A percentile compares a stretch with the other conserved stretches of the same genome.
These are phyloP conservation scores for Sclerotinia spermophila DNA, from an alignment of 2,329 filamentous ascomycete genomes.

Conservation along the genomic window DNA sequence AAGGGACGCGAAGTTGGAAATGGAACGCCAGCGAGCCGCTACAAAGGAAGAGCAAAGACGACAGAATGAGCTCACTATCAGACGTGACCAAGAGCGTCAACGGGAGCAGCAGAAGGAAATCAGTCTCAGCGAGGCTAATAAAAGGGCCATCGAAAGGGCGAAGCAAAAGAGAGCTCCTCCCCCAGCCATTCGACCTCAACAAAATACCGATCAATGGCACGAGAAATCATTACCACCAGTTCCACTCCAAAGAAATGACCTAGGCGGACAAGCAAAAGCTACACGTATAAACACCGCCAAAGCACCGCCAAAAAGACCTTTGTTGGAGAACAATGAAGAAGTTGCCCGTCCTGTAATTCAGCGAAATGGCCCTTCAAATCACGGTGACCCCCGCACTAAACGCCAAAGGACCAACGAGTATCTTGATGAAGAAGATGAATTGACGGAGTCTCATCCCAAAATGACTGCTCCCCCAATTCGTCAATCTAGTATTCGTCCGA, in stretches of 20 bases:
- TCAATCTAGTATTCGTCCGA: conserved; percentile 62
- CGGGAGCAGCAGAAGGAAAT: conserved; percentile 43
- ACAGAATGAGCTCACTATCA: conserved; percentile 57
- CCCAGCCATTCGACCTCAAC: conserved; percentile 54
- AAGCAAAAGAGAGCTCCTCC: conserved; percentile 63
- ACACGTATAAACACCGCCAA: conserved; percentile 64
- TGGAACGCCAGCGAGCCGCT: conserved; percentile 71
- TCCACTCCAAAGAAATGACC: conserved; percentile 31
- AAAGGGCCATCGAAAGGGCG: conserved; percentile 60
- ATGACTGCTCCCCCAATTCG: conserved; percentile 83
- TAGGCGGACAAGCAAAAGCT: conserved; percentile 37
- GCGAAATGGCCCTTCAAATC: conserved; percentile 57
- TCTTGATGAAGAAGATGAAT: conserved; percentile 60
- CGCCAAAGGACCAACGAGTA: conserved; percentile 74
- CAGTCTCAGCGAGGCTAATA: conserved; percentile 58
- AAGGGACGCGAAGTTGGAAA: conserved; percentile 74
- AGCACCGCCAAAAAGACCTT: conserved; percentile 68
- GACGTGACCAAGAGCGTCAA: conserved; percentile 55
- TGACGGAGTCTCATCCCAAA: conserved; percentile 55
- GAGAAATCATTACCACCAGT: conserved; percentile 36
- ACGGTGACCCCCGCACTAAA: conserved; percentile 63
- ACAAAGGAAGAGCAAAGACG: conserved; percentile 62
- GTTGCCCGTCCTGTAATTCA: conserved; percentile 46
- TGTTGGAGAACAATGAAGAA: conserved; percentile 62
- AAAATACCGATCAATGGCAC: conserved; percentile 38